Evolutionary conservation across 805 yeast species (phyloP).

Genomic region (Pichia thaimueangensis): DNA sequence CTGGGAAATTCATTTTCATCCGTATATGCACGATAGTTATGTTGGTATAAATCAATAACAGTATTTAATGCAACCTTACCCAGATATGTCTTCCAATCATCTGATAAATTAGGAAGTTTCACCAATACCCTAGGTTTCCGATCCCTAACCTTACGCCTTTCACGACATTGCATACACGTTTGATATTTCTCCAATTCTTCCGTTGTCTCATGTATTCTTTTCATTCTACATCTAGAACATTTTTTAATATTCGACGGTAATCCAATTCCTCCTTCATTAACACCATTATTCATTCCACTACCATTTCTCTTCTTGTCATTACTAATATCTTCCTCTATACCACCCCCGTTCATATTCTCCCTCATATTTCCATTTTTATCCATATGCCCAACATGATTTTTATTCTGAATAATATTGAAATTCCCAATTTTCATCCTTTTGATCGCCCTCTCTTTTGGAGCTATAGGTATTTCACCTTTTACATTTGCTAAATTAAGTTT

Average conservation of each 20-base stretch:
- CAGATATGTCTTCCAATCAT: constrained; percentile 30
- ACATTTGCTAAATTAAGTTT: background rate
- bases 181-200: constrained; percentile 33
- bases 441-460: background rate
- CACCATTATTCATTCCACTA: background rate
- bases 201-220: constrained; percentile 29
- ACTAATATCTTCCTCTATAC: background rate
- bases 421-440: background rate
- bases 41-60: constrained; percentile 31
- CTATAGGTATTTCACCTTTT: background rate
- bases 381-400: background rate
- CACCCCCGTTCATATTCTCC: background rate
- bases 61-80: constrained; percentile 31
- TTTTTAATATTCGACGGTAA: constrained; percentile 31
- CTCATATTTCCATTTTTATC: background rate
- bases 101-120: constrained; percentile 31
- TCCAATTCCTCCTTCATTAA: background rate
- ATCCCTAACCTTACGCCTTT: constrained; percentile 33
- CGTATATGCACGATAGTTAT: constrained; percentile 30
- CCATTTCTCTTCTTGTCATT: background rate
- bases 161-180: constrained; percentile 37
- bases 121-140: constrained; percentile 25
- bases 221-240: constrained; percentile 40
- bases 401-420: background rate
- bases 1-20: constrained; percentile 30